These are phyloP conservation scores for Allium fistulosum DNA, from an alignment of 106 monocot genomes.

Conservation along the genomic window DNA sequence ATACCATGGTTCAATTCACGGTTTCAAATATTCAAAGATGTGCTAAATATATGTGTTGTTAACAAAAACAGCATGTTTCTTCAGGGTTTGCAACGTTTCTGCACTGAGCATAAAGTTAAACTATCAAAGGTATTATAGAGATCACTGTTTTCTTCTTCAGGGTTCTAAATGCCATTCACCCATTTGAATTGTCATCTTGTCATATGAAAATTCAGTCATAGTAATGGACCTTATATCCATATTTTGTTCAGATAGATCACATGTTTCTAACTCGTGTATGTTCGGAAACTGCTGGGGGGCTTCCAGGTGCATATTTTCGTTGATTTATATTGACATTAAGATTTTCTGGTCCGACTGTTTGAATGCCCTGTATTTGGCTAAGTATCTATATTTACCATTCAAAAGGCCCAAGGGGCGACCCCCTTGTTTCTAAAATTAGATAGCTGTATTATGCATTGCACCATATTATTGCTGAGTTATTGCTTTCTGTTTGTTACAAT, in stretches of 20 bases:
- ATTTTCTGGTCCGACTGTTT: neutral
- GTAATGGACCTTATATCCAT: neutral
- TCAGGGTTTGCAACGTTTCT: conserved; percentile 95
- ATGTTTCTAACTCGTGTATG: conserved; percentile 91
- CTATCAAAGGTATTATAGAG: conserved; percentile 70
- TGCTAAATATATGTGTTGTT: no score
- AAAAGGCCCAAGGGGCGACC: neutral
- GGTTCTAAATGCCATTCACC: no score
- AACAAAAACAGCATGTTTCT: conserved; percentile 2
- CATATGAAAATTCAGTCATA: neutral
- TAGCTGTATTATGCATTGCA: no score
- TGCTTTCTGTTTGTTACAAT: neutral
- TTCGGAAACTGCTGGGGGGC: conserved; percentile 98
- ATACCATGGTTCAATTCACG: no score
- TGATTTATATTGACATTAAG: neutral
- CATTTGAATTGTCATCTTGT: neutral
- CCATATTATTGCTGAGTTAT: neutral
- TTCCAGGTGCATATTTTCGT: conserved; percentile 65
- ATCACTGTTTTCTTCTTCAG: no score
- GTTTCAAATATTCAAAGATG: no score
- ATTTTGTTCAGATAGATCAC: conserved; percentile 75
- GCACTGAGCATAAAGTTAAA: conserved; percentile 98
- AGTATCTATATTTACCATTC: neutral
- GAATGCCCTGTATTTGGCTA: neutral
- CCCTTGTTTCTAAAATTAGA: no score